Evolutionary conservation across 2,329 filamentous ascomycete species (phyloP).

Genomic region (Lasiodiplodia sp.): DNA sequence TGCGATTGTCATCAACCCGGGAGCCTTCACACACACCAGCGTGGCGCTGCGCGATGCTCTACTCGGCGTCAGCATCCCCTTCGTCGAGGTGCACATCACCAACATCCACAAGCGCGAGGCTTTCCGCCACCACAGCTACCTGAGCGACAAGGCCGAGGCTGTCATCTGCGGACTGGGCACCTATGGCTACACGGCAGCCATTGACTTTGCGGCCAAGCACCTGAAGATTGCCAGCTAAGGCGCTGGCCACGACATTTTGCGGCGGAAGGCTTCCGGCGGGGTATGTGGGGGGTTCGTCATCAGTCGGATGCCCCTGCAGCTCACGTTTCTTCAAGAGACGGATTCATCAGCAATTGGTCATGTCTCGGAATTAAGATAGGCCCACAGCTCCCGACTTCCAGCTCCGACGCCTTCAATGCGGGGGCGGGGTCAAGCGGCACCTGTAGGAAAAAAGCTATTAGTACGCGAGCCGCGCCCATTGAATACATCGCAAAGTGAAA

Average conservation of each 20-base stretch:
- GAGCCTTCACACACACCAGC: conserved; percentile 77
- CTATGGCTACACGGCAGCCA: conserved; percentile 56
- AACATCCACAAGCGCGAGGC: conserved; percentile 77
- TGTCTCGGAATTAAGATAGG: conserved; percentile 1
- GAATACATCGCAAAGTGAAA: background rate
- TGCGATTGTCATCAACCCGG: conserved; percentile 78
- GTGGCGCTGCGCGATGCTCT: conserved; percentile 79
- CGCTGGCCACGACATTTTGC: background rate
- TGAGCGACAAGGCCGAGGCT: conserved; percentile 77
- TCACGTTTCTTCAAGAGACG: background rate
- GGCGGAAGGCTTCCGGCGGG: conserved; percentile 29
- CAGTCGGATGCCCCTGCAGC: background rate
- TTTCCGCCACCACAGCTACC: conserved; percentile 73
- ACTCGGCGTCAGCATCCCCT: conserved; percentile 72
- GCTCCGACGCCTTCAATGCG: conserved; percentile 22
- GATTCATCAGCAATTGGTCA: conserved; percentile 29
- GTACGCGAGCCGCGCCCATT: conserved; percentile 11
- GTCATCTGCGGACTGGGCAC: conserved; percentile 72
- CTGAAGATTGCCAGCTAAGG: conserved; percentile 34
- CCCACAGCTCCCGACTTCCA: conserved; percentile 16
- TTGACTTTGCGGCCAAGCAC: conserved; percentile 50
- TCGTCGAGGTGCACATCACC: conserved; percentile 78
- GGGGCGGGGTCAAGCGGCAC: conserved; percentile 28
- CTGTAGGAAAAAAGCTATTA: conserved; percentile 19
- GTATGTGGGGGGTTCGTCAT: background rate